These are phyloP conservation scores for Albophoma yamanashiensis DNA, from an alignment of 2,329 filamentous ascomycete genomes.

Conservation along the genomic window DNA sequence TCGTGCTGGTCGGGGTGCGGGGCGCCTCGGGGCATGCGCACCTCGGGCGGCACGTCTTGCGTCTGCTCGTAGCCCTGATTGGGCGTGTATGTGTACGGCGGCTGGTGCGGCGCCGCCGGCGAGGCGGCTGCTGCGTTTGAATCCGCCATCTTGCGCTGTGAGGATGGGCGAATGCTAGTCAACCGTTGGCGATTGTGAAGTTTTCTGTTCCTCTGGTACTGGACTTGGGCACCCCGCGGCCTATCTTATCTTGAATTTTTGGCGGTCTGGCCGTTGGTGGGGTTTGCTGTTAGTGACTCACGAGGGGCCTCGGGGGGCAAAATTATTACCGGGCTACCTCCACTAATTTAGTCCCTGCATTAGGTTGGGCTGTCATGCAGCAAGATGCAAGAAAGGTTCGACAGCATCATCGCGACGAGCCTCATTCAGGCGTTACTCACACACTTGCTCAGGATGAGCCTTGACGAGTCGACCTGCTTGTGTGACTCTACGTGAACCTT, in stretches of 20 bases:
- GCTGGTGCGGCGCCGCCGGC: constrained; percentile 32
- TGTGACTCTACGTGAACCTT: background rate
- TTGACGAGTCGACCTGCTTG: background rate
- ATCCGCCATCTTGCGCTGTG: background rate
- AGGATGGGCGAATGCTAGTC: background rate
- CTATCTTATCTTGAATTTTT: constrained; percentile 4
- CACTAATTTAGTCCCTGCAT: background rate
- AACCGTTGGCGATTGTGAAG: background rate
- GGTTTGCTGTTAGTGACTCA: background rate
- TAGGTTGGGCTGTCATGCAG: background rate
- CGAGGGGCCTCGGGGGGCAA: background rate
- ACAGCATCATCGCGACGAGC: background rate
- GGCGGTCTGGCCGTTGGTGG: background rate
- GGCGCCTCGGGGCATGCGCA: constrained; percentile 17
- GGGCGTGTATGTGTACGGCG: constrained; percentile 31
- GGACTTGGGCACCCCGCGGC: background rate
- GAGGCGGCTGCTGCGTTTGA: constrained; percentile 11
- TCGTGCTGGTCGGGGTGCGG: constrained; percentile 10
- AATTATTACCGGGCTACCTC: no score
- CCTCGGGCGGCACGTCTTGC: constrained; percentile 20
- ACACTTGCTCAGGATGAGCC: background rate
- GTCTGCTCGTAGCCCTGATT: constrained; percentile 32
- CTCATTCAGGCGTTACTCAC: background rate
- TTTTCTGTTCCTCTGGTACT: background rate
- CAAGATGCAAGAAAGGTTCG: background rate